A percentile compares a stretch with the other conserved stretches of the same genome.
These are phyloP conservation scores for Ogataea glucozyma DNA, from an alignment of 805 yeast genomes.

Conservation along the genomic window DNA sequence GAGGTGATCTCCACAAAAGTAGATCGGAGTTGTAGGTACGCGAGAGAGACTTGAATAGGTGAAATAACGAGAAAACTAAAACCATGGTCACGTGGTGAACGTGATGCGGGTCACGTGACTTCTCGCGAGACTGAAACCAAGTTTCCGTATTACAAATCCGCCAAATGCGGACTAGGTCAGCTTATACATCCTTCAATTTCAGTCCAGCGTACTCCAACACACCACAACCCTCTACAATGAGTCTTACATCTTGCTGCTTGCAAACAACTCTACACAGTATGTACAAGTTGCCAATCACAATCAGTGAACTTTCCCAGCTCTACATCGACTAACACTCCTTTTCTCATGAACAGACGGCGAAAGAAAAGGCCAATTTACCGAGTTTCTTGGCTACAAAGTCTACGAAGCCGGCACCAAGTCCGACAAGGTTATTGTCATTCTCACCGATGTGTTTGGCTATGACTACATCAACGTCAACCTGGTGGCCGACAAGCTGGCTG, in stretches of 20 bases:
- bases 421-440: constrained; percentile 56
- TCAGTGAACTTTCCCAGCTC: constrained; percentile 16
- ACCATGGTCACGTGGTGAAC: too few relatives aligned
- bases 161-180: too few relatives aligned
- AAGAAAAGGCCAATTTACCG: constrained; percentile 44
- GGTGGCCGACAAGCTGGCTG: constrained; percentile 66
- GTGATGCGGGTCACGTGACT: too few relatives aligned
- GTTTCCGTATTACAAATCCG: too few relatives aligned
- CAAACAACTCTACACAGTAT: constrained; percentile 31
- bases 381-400: constrained; percentile 45
- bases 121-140: too few relatives aligned
- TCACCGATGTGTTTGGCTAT: constrained; percentile 73
- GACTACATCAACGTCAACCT: constrained; percentile 56
- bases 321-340: constrained; percentile 21
- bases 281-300: constrained; percentile 27
- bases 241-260: constrained; percentile 12
- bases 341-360: constrained; percentile 30
- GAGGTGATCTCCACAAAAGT: too few relatives aligned
- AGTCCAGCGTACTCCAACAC: too few relatives aligned
- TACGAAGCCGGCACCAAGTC: constrained; percentile 50
- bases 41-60: too few relatives aligned
- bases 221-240: constrained; percentile 9
- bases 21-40: too few relatives aligned
- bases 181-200: too few relatives aligned
- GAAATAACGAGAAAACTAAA: too few relatives aligned